Base-by-base conservation (phyloP, 768 basidiomycete species). In the Paxillus ammoniavirescens region DNA sequence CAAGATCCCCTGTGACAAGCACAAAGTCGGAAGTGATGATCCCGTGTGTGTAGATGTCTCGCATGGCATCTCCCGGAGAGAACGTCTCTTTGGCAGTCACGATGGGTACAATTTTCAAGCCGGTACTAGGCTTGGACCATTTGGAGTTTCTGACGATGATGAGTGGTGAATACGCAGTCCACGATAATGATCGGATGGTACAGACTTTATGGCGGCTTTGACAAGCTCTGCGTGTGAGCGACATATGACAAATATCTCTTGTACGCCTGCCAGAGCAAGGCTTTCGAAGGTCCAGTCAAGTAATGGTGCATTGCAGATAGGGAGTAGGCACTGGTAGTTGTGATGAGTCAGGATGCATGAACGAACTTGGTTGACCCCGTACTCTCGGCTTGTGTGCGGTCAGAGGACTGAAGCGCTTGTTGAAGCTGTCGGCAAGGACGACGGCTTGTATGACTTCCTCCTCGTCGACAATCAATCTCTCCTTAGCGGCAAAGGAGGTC, bases 231-330 rank as follows among this genome's bases (percentile, higher is more conserved):
- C 83, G 70, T 96, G 91, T 47, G 93, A 95, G 55, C 91, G 83
- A 68, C 94, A 95, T 62, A 98, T 85, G 43, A 99, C 89, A 68
- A 97, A 96, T 54, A 97, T 90, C 72, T 98, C 92, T 67, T 95
- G 91, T 35, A 99, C 93, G 50, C 93, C 93, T 33, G 93, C 92
- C n/a, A 97, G 77, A 28, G 92, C 86, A 35, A 99, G 82, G 67
- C 89, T 89, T 67, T 99, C 97, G 55, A 98, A 87, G 3, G 97
- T 98, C 94, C 96, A 98, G 62, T 93, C 91, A 33, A 99, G 78
- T 30, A 99, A 73, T 4, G 94, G 89, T 0, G 90, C 89, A 71
- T 98, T 98, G 73, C 94, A 94, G 60, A 98, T 82, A 1, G 96
- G 97, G 21, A 98, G 77, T 10, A 98, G 79, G 71, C 92, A 95